These are phyloP conservation scores for Bremia lactucae DNA, from an alignment of 352 stramenopile species.

Conservation along the genomic window DNA sequence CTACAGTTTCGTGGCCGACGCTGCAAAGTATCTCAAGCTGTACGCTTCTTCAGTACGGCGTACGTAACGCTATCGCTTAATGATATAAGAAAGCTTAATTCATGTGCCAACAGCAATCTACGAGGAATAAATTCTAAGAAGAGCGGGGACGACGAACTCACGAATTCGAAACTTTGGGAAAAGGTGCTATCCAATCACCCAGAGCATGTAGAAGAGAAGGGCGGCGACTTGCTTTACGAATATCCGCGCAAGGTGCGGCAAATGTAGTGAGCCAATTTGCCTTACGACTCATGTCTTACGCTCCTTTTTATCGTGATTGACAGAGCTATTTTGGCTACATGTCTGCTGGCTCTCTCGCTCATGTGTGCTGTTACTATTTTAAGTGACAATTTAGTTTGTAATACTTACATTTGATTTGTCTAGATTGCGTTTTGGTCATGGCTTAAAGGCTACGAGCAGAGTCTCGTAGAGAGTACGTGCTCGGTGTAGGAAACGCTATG, in stretches of 20 bases:
- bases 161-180: conserved; percentile 68
- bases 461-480: conserved; percentile 62
- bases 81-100: neutral
- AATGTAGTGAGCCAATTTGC: neutral
- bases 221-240: conserved; percentile 74
- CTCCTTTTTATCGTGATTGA: neutral
- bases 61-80: conserved; percentile 7
- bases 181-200: conserved; percentile 47
- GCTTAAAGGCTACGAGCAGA: conserved; percentile 83
- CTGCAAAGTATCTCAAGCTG: neutral
- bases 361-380: conserved; percentile 26
- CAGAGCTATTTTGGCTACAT: conserved; percentile 77
- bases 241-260: conserved; percentile 62
- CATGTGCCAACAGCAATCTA: conserved; percentile 11
- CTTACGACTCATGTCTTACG: neutral
- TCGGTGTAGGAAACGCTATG: neutral
- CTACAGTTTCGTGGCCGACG: no score
- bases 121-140: conserved; percentile 13
- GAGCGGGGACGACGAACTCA: conserved; percentile 33
- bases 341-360: conserved; percentile 62
- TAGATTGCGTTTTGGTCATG: conserved; percentile 85
- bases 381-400: neutral
- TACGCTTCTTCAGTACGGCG: conserved; percentile 32
- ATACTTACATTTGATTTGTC: neutral
- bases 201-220: conserved; percentile 34